Evolutionary conservation across 257 asterid genomes (phyloP).

Genomic region (Lavandula angustifolia): DNA sequence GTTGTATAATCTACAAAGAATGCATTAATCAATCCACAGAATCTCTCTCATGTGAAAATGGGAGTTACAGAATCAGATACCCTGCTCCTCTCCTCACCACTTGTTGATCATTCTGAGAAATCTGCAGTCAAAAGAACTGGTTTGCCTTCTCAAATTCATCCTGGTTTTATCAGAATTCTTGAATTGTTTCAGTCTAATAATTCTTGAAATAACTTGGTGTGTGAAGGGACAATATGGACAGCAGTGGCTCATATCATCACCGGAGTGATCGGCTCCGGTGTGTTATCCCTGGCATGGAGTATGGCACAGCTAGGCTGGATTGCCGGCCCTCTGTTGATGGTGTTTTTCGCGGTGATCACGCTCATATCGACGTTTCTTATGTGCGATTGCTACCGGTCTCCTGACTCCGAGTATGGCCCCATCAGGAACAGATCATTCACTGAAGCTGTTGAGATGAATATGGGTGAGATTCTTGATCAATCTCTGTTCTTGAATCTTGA

Average conservation of each 20-base stretch:
- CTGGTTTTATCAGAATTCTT: neutral
- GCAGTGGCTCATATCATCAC: slow-evolving; percentile 79
- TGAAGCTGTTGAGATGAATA: slow-evolving; percentile 52
- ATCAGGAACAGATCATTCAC: slow-evolving; percentile 45
- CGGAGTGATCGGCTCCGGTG: slow-evolving; percentile 79
- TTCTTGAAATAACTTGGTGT: neutral
- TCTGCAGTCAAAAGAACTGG: slow-evolving; percentile 32
- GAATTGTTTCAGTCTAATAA: no score
- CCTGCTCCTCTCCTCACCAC: slow-evolving; percentile 15
- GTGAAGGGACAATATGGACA: slow-evolving; percentile 65
- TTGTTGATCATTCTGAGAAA: neutral
- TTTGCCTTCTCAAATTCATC: neutral
- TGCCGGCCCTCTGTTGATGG: slow-evolving; percentile 65
- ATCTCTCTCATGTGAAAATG: slow-evolving; percentile 1
- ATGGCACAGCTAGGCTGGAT: slow-evolving; percentile 76
- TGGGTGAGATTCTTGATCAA: slow-evolving; percentile 44
- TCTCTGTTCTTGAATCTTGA: neutral
- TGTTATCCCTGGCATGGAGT: slow-evolving; percentile 74
- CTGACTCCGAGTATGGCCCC: slow-evolving; percentile 49
- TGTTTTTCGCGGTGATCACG: slow-evolving; percentile 52
- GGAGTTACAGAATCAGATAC: slow-evolving; percentile 28
- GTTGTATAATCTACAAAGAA: neutral
- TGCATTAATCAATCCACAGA: neutral
- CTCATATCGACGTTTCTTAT: slow-evolving; percentile 49
- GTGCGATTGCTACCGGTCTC: slow-evolving; percentile 55